These are phyloP conservation scores for Eucalyptus camaldulensis DNA, from an alignment of 345 rosid species.

Conservation along the genomic window DNA sequence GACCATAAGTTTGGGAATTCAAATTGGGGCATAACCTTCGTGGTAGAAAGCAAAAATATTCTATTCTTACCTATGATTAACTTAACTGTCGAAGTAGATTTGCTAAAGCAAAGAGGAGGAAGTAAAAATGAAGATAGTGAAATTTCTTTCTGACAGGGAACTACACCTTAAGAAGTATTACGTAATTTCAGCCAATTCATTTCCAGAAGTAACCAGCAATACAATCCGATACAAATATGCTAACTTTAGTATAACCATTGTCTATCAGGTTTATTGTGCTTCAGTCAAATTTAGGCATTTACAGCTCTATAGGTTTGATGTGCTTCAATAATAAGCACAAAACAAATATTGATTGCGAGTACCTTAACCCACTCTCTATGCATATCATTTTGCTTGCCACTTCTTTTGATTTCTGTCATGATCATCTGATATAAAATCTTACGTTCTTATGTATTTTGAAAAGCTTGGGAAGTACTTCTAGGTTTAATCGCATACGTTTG, in stretches of 20 bases:
- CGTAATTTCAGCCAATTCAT: background rate
- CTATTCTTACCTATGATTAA: no score
- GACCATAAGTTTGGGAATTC: no score
- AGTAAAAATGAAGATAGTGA: background rate
- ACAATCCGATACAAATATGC: background rate
- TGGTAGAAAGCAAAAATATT: no score
- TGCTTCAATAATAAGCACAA: background rate
- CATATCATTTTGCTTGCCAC: background rate
- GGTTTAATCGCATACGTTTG: no score
- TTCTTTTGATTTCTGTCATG: no score
- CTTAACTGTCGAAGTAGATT: background rate
- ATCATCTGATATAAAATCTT: no score
- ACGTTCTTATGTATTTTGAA: no score
- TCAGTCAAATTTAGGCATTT: background rate
- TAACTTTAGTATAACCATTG: background rate
- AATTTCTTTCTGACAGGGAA: background rate
- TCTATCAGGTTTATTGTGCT: background rate
- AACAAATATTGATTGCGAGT: background rate
- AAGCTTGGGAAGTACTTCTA: no score
- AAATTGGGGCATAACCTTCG: no score
- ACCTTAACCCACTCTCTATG: background rate
- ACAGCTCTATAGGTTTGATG: background rate
- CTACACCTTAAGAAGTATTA: background rate
- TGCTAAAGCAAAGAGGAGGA: background rate
- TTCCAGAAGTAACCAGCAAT: background rate